Evolutionary conservation across 345 rosid genomes (phyloP).

Genomic region (Angophora floribunda): DNA sequence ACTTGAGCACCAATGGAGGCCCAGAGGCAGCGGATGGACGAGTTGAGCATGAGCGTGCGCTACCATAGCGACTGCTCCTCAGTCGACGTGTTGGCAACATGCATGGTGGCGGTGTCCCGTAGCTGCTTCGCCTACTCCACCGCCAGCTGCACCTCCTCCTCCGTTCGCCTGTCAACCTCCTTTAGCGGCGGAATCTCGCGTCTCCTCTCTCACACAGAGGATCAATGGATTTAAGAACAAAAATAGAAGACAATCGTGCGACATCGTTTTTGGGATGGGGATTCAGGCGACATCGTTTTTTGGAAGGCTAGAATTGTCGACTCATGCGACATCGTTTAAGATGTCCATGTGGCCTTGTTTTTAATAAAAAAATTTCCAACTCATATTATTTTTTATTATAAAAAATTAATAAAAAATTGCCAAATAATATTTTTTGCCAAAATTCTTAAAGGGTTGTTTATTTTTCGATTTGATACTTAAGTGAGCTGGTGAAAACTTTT

Average conservation of each 20-base stretch:
- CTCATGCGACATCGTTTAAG: neutral
- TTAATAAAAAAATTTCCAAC: neutral
- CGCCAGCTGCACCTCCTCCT: constrained; percentile 57
- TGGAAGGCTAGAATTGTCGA: neutral
- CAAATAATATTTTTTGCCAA: too few relatives aligned
- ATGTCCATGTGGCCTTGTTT: neutral
- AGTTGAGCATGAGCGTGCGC: constrained; percentile 53
- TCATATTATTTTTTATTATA: too few relatives aligned
- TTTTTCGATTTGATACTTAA: too few relatives aligned
- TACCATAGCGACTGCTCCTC: constrained; percentile 61
- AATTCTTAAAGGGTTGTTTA: too few relatives aligned
- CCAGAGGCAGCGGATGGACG: constrained; percentile 52
- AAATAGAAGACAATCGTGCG: too few relatives aligned
- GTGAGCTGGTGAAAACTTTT: too few relatives aligned
- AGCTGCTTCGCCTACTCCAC: constrained; percentile 65
- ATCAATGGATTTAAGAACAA: neutral
- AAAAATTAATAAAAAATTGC: too few relatives aligned
- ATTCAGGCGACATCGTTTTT: too few relatives aligned
- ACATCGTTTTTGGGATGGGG: too few relatives aligned
- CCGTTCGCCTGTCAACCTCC: constrained; percentile 16
- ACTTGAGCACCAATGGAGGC: constrained; percentile 11
- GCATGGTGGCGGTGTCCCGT: constrained; percentile 55
- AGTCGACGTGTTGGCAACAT: constrained; percentile 32
- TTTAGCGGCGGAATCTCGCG: neutral
- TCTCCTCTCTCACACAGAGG: too few relatives aligned